phyloP scores from a whole-genome alignment of 192 early-diverging fungal species.

The Backusella parvicylindrica region DNA sequence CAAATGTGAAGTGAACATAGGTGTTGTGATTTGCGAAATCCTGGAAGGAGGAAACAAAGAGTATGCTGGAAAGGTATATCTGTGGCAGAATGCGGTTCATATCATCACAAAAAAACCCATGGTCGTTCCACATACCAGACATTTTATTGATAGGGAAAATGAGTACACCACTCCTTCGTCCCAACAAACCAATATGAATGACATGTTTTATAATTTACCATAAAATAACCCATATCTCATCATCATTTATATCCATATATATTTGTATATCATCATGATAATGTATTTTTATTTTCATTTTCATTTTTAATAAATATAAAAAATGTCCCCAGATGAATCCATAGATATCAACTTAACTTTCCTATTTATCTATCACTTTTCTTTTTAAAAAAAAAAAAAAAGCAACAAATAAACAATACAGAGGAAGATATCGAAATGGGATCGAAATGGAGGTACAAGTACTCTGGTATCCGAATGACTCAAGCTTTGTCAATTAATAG shows the following conservation, averaged over 20 bases:
- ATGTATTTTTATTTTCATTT: background rate
- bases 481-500: conserved; percentile 20
- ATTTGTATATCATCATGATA: background rate
- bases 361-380: background rate
- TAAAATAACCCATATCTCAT: background rate
- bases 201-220: conserved; percentile 5
- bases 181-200: background rate
- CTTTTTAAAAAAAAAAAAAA: background rate
- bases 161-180: background rate
- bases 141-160: background rate
- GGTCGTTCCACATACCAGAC: background rate
- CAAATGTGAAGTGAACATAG: background rate
- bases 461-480: conserved; percentile 26
- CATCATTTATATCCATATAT: background rate
- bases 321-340: conserved; percentile 21
- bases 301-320: background rate
- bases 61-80: background rate
- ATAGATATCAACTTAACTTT: background rate
- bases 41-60: background rate
- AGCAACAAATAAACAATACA: background rate
- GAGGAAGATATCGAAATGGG: conserved; percentile 3
- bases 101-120: background rate
- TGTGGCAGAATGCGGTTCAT: background rate
- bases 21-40: background rate
- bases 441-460: conserved; percentile 18